Conservation (phyloP, 192 early-diverging fungal species). For the Allomyces macrogynus region DNA sequence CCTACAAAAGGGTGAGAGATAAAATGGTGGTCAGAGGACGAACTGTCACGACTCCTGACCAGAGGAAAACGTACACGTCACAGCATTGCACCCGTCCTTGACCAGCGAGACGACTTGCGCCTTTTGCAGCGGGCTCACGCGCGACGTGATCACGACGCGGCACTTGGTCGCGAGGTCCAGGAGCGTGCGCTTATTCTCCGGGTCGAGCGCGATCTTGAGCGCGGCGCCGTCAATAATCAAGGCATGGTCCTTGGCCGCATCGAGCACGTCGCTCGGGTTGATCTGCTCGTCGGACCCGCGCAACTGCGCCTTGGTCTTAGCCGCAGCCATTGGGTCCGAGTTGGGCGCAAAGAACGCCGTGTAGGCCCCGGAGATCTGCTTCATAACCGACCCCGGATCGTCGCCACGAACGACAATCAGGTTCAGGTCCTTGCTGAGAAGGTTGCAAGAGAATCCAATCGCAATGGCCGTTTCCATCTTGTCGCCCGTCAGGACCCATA, state of each 20-base stretch:
- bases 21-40: too few species aligned
- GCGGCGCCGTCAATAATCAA: conserved; percentile 54
- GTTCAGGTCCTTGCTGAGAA: conserved; percentile 39
- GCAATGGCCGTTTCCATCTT: conserved; percentile 65
- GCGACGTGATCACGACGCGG: conserved; percentile 48
- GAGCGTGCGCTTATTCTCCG: conserved; percentile 17
- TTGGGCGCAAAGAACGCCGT: conserved; percentile 9
- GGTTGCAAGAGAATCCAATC: conserved; percentile 52
- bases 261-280: conserved; percentile 2
- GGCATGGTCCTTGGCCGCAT: conserved; percentile 11
- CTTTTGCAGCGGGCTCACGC: conserved; percentile 58
- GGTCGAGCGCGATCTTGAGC: conserved; percentile 24
- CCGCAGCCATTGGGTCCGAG: conserved; percentile 1
- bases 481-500: conserved; percentile 69
- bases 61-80: conserved; percentile 16
- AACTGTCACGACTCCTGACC: too few species aligned
- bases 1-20: conserved; percentile 9
- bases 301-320: conserved; percentile 1
- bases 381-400: not conserved
- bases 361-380: conserved; percentile 14
- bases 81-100: conserved; percentile 34
- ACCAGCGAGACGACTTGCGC: conserved; percentile 51
- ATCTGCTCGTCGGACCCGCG: conserved; percentile 4
- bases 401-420: conserved; percentile 30
- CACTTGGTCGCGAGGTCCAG: conserved; percentile 35